Percentiles rank a stretch among this genome's conserved stretches.
These are phyloP conservation scores for Plectosphaerella sp. DNA, from an alignment of 2,329 filamentous ascomycete genomes.

Conservation along the genomic window DNA sequence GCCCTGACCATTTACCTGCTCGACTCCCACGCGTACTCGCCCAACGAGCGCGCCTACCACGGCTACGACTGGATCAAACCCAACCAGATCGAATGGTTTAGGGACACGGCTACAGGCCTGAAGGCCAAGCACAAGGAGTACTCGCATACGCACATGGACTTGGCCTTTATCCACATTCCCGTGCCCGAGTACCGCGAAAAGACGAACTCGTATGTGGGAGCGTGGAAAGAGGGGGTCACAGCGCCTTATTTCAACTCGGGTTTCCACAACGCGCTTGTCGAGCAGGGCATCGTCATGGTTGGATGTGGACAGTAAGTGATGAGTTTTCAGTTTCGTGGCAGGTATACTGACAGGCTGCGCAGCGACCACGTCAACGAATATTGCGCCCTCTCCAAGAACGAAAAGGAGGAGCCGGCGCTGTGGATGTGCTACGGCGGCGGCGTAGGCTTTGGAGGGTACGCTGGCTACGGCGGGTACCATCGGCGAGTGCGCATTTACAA, in stretches of 20 bases:
- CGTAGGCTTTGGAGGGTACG: slow-evolving; percentile 90
- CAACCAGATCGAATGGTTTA: slow-evolving; percentile 94
- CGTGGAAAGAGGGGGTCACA: slow-evolving; percentile 78
- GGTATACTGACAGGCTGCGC: slow-evolving; percentile 5
- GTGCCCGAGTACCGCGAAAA: slow-evolving; percentile 77
- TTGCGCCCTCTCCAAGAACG: slow-evolving; percentile 65
- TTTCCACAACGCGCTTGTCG: slow-evolving; percentile 85
- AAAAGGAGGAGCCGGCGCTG: slow-evolving; percentile 59
- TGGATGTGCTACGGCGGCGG: slow-evolving; percentile 99
- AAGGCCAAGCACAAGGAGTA: slow-evolving; percentile 79
- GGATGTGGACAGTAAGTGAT: slow-evolving; percentile 82
- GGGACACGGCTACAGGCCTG: slow-evolving; percentile 66
- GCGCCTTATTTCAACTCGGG: slow-evolving; percentile 86
- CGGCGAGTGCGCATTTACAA: slow-evolving; percentile 86
- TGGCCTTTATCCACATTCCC: slow-evolving; percentile 97
- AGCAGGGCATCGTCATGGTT: slow-evolving; percentile 80
- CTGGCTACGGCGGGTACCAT: slow-evolving; percentile 80
- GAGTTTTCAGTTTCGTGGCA: not conserved
- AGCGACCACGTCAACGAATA: slow-evolving; percentile 97
- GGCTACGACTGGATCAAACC: slow-evolving; percentile 98
- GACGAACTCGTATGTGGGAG: slow-evolving; percentile 59
- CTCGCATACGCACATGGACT: slow-evolving; percentile 87
- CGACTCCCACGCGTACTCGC: slow-evolving; percentile 88
- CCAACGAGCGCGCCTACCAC: slow-evolving; percentile 80
- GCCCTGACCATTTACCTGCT: slow-evolving; percentile 93